Percentiles rank a stretch among this genome's conserved stretches.
Conservation (phyloP, 257 asterid species). For the Dorcoceras hygrometricum region DNA sequence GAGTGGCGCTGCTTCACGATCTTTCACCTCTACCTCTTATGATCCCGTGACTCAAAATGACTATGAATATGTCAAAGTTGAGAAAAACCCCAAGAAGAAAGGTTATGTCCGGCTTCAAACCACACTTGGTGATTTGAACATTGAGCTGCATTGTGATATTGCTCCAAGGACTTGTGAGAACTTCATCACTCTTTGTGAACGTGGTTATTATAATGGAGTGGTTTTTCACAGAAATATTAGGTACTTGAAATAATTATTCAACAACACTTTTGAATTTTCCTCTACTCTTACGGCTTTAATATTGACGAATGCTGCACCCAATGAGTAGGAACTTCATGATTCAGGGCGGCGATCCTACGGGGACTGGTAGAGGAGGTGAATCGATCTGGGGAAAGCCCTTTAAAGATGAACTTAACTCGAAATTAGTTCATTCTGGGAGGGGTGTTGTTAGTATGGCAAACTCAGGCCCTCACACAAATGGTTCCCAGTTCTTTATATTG, state of each 20-base stretch:
- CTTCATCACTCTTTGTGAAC: slow-evolving; percentile 79
- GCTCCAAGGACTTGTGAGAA: slow-evolving; percentile 91
- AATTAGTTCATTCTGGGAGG: slow-evolving; percentile 88
- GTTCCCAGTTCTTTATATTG: slow-evolving; percentile 90
- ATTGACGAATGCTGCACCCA: slow-evolving; percentile 17
- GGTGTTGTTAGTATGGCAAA: slow-evolving; percentile 99
- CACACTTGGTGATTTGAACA: slow-evolving; percentile 91
- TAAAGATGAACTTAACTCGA: slow-evolving; percentile 92
- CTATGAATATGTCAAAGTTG: slow-evolving; percentile 86
- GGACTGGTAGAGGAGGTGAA: slow-evolving; percentile 92
- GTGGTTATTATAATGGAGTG: slow-evolving; percentile 88
- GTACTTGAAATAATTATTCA: slow-evolving; percentile 31
- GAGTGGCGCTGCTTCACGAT: slow-evolving; percentile 94
- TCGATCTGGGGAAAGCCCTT: slow-evolving; percentile 95
- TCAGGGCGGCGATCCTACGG: slow-evolving; percentile 99
- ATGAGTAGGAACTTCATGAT: slow-evolving; percentile 86
- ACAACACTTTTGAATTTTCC: not conserved
- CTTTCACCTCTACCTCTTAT: slow-evolving; percentile 93
- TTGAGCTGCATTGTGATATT: slow-evolving; percentile 95
- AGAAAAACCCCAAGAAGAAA: slow-evolving; percentile 90
- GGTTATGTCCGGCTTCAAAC: slow-evolving; percentile 87
- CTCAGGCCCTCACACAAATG: slow-evolving; percentile 93
- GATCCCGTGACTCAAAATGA: slow-evolving; percentile 86
- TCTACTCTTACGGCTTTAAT: slow-evolving; percentile 15
- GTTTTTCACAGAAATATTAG: slow-evolving; percentile 87